These are phyloP conservation scores for Apiotrichum sp. DNA, from an alignment of 1,284 basidiomycete genomes.

Conservation along the genomic window DNA sequence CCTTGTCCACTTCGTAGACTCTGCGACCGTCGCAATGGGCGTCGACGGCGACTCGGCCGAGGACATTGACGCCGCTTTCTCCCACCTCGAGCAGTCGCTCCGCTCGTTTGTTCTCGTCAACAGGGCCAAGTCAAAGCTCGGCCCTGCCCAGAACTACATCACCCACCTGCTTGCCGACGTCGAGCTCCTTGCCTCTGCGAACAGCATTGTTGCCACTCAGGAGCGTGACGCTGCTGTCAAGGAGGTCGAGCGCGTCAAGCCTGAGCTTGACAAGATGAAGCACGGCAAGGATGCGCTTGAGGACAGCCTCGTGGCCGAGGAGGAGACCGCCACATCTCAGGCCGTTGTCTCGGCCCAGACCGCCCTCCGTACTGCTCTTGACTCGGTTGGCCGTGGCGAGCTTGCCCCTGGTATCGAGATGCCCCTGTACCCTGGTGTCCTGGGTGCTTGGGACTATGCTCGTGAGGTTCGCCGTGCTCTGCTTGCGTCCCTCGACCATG, in stretches of 20 bases:
- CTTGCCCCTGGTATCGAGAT: slow-evolving; percentile 51
- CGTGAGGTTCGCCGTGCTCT: slow-evolving; percentile 72
- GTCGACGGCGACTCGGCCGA: slow-evolving; percentile 36
- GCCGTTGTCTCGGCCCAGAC: slow-evolving; percentile 57
- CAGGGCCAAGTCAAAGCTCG: slow-evolving; percentile 89
- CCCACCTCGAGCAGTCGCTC: slow-evolving; percentile 82
- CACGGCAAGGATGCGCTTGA: slow-evolving; percentile 67
- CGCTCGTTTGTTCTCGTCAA: slow-evolving; percentile 94
- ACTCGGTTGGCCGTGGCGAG: slow-evolving; percentile 69
- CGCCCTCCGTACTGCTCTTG: slow-evolving; percentile 65
- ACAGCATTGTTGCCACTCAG: slow-evolving; percentile 72
- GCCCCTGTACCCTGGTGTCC: slow-evolving; percentile 81
- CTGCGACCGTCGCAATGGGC: slow-evolving; percentile 51
- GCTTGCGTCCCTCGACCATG: slow-evolving; percentile 69
- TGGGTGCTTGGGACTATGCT: slow-evolving; percentile 84
- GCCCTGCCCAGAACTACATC: slow-evolving; percentile 91
- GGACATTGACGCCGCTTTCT: slow-evolving; percentile 64
- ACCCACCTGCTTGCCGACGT: slow-evolving; percentile 82
- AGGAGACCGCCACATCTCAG: slow-evolving; percentile 65
- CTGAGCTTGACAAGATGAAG: slow-evolving; percentile 82
- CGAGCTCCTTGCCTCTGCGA: slow-evolving; percentile 77
- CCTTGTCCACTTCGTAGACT: slow-evolving; percentile 98
- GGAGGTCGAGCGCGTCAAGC: slow-evolving; percentile 66
- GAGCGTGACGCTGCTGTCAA: slow-evolving; percentile 71
- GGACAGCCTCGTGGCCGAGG: slow-evolving; percentile 67